Conservation (phyloP, 495 filamentous ascomycete genomes). For the Aspergillus coremiiformis region DNA sequence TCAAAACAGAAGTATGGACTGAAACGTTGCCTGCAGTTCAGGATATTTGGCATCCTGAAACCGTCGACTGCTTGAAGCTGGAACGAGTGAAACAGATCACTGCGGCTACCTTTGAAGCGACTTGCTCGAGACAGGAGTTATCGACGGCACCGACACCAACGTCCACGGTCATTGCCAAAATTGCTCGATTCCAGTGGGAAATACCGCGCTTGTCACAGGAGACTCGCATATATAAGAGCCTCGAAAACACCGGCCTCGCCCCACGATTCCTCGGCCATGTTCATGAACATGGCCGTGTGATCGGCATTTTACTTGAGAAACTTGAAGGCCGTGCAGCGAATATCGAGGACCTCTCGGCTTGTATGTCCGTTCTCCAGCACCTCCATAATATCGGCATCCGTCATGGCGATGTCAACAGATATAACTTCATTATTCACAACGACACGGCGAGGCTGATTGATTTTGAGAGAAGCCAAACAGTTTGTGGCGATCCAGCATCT, state of each 20-base stretch:
- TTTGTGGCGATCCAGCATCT: slow-evolving; percentile 1
- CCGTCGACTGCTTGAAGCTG: slow-evolving; percentile 4
- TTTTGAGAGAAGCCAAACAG: slow-evolving; percentile 2
- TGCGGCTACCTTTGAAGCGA: slow-evolving; percentile 5
- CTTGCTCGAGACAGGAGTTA: not conserved
- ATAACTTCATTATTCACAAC: slow-evolving; percentile 10
- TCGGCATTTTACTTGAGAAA: slow-evolving; percentile 33
- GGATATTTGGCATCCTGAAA: slow-evolving; percentile 6
- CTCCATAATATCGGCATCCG: slow-evolving; percentile 10
- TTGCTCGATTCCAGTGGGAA: slow-evolving; percentile 9
- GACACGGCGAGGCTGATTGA: slow-evolving; percentile 5
- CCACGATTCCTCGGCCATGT: slow-evolving; percentile 31
- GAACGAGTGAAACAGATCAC: slow-evolving; percentile 3
- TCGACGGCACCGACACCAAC: not conserved
- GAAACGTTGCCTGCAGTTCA: not conserved
- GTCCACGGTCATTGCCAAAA: not conserved
- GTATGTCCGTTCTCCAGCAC: slow-evolving; percentile 25
- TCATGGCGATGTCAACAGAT: slow-evolving; percentile 12
- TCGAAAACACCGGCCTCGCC: slow-evolving; percentile 16
- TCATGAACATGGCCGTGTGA: slow-evolving; percentile 24
- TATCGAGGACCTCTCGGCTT: slow-evolving; percentile 20
- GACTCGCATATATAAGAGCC: slow-evolving; percentile 23
- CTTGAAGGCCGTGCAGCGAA: slow-evolving; percentile 20
- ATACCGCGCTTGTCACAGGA: slow-evolving; percentile 11
- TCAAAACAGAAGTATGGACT: slow-evolving; percentile 1